These are phyloP conservation scores for Haplographium delicatum DNA, from an alignment of 495 filamentous ascomycete species.

Conservation along the genomic window DNA sequence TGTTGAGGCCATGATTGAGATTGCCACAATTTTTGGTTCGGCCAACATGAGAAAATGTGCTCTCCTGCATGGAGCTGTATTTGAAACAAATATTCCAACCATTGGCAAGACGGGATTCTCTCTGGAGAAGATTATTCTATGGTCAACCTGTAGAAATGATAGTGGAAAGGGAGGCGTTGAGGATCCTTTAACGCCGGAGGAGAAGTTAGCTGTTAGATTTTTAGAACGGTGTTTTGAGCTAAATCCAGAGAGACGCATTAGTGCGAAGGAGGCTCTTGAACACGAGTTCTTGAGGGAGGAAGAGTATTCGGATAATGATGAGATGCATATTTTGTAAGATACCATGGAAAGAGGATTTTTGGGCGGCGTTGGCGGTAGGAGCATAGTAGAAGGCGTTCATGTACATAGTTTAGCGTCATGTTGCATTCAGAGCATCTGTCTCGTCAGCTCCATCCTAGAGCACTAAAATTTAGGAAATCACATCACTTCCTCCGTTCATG, in stretches of 20 bases:
- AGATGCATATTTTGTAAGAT: slow-evolving; percentile 41
- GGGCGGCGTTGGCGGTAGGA: slow-evolving; percentile 6
- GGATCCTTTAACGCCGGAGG: slow-evolving; percentile 46
- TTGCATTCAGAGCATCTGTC: not conserved
- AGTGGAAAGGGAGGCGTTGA: slow-evolving; percentile 35
- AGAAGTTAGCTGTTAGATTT: slow-evolving; percentile 62
- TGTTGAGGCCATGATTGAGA: slow-evolving; percentile 94
- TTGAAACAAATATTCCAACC: slow-evolving; percentile 87
- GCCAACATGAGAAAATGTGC: slow-evolving; percentile 77
- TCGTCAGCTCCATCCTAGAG: slow-evolving; percentile 10
- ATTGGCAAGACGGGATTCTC: slow-evolving; percentile 79
- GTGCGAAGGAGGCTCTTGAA: slow-evolving; percentile 61
- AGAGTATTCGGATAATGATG: slow-evolving; percentile 33
- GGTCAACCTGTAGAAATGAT: slow-evolving; percentile 66
- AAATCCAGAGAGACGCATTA: slow-evolving; percentile 65
- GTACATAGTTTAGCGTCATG: slow-evolving; percentile 15
- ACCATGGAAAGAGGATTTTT: not conserved
- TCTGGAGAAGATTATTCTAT: slow-evolving; percentile 88
- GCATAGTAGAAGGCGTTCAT: slow-evolving; percentile 16
- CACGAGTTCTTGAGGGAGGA: slow-evolving; percentile 65
- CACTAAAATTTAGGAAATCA: slow-evolving; percentile 6
- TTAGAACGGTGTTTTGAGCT: slow-evolving; percentile 64
- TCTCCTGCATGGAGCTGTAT: slow-evolving; percentile 73
- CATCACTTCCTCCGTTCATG: not conserved
- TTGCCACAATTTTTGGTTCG: slow-evolving; percentile 89